Conservation (phyloP, 176 grass and related monocot genomes). For the Pontederia crassipes region DNA sequence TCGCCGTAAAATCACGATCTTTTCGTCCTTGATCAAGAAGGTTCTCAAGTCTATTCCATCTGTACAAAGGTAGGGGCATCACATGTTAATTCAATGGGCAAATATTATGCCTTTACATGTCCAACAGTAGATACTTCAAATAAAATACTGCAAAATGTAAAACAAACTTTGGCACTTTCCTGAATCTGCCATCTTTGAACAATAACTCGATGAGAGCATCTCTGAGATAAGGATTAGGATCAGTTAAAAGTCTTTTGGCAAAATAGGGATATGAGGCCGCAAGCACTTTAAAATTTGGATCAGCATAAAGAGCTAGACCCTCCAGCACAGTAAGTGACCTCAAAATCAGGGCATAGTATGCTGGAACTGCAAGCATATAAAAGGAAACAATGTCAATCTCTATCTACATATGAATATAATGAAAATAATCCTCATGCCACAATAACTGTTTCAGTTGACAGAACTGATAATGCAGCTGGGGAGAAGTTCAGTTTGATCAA, state of each 20-base stretch:
- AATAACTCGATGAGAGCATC: conserved; percentile 93
- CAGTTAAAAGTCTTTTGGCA: conserved; percentile 92
- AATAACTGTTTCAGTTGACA: no score
- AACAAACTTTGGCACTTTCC: conserved; percentile 33
- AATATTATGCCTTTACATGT: no score
- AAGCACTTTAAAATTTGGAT: conserved; percentile 98
- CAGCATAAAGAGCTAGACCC: conserved; percentile 87
- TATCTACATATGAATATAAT: neutral
- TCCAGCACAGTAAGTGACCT: conserved; percentile 92
- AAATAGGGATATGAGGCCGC: conserved; percentile 99
- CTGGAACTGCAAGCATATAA: conserved; percentile 59
- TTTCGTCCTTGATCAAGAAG: conserved; percentile 90
- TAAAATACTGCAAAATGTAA: neutral
- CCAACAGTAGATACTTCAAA: neutral
- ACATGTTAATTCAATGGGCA: neutral
- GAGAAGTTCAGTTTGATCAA: no score
- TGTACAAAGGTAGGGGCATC: conserved; percentile 26
- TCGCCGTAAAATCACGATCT: conserved; percentile 82
- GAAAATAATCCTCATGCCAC: no score
- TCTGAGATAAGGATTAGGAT: conserved; percentile 98
- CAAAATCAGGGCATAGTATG: conserved; percentile 95
- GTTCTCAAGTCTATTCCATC: conserved; percentile 99
- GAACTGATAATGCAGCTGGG: no score
- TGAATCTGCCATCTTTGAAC: conserved; percentile 98
- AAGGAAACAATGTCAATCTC: neutral